Base-by-base conservation (phyloP, 345 rosid species). In the Crucihimalaya himalaica region DNA sequence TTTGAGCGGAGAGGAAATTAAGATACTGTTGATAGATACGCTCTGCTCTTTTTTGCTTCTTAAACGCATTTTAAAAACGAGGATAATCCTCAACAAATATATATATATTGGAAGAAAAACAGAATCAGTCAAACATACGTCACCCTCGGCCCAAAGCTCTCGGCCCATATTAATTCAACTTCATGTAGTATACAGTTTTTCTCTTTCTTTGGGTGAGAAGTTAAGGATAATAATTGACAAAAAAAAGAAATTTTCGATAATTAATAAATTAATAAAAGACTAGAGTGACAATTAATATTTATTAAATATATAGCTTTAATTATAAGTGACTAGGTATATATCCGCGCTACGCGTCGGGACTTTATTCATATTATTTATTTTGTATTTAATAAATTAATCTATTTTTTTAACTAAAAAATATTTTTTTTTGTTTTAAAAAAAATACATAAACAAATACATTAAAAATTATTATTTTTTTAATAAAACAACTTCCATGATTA, bases 11-110 rank as follows among this genome's bases (percentile, higher is more conserved):
- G 19, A 54, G 5, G 11, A 43, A 42, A 27, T 39, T 14, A 10
- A 37, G 40, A 37, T 37, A 40, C 15, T 60, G 39, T 34, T n/a
- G 18, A 8, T 20, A 69, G 54, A 52, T 72, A 40, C 58, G 67
- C 31, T 53, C 29, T 2, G 3, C 14, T 56, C 52, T 20, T 0
- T 37, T 21, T 37, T 15, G 2, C 2, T 23, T 23, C 0, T 0
- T 2, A 23, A 23, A 23, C 25, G 25, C 25, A 23, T 3, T 52
- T 47, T 3, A 15, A 54, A 52, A 54, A 46, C 51, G 19, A 27
- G 19, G 58, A 53, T 7, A 53, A 23, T 0, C 13, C 34, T 53
- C 34, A 53, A 53, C 19, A 13, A 52, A 23, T 23, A 12, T 25
- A 52, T 23, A n/a, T n/a, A n/a, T 12, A 23, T 12, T 51, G 2